Base-by-base conservation (phyloP, 306 rosid genomes). In the Quercus wislizeni region DNA sequence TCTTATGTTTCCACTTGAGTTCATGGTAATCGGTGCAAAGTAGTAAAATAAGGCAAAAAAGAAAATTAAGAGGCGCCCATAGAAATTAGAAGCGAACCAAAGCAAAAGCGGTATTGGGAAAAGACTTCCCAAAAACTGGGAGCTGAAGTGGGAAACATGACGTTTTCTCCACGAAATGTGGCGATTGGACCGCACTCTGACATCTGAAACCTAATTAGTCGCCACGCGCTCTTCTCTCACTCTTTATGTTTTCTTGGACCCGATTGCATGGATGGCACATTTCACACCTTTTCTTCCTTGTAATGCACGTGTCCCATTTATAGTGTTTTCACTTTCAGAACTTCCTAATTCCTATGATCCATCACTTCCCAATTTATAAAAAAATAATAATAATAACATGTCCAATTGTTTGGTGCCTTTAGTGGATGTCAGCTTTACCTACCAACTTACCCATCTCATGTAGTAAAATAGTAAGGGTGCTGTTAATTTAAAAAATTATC, bases 101-200 rank as follows among this genome's bases (percentile, higher is more conserved):
- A 4, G 2, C 11, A 2, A 55, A 18, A 67, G 69, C 68, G 69
- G 77, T 25, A 33, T 79, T 63, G 38, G n/a, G 19, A 71, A 61
- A n/a, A 69, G 69, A 55, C 46, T 69, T 87, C 96, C 96, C 89
- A 91, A 74, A 87, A 91, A 86, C 76, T 86, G 83, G 96, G 93
- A 91, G 90, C 74, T 74, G 6, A 55, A 76, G 51, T 75, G 79
- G 81, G 58, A 27, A 76, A 76, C 14, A 64, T 30, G 76, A 56
- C 51, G 54, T 69, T 73, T 73, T 67, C 78, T 86, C 89, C 92
- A 75, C 87, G 41, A 33, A 74, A 73, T 73, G 78, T 84, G 86
- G 83, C 79, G 63, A 76, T 77, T 54, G 54, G 63, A 11, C 61
- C 25, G 33, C 55, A 49, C 33, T 12, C 67, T 77, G 74, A 77